A percentile compares a stretch with the other conserved stretches of the same genome.
Evolutionary conservation across 23 red algal species (phyloP).

Genomic region (Agarophyton chilense): DNA sequence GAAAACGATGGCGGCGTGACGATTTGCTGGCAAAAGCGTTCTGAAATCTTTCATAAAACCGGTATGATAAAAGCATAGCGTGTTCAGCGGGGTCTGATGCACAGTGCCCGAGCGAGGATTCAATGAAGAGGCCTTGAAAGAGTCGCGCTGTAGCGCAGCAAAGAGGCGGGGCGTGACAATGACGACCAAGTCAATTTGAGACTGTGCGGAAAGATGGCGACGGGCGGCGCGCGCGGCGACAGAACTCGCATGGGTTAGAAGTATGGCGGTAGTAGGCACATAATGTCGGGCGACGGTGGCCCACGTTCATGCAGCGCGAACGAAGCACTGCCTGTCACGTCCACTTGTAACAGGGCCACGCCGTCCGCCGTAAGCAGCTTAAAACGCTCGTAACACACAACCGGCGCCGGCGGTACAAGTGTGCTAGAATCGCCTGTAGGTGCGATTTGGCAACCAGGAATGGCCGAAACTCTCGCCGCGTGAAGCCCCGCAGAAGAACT

Average conservation of each 20-base stretch:
- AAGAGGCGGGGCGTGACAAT: slow-evolving; percentile 70
- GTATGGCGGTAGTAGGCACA: background rate
- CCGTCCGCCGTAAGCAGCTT: slow-evolving; percentile 44
- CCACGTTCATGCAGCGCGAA: background rate
- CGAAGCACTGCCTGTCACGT: slow-evolving; percentile 44
- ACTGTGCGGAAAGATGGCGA: slow-evolving; percentile 81
- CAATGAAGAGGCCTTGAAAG: slow-evolving; percentile 70
- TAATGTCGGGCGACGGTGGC: background rate
- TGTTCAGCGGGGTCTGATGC: slow-evolving; percentile 29
- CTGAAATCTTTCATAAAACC: slow-evolving; percentile 84
- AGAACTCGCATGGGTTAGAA: background rate
- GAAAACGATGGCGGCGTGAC: slow-evolving; percentile 19
- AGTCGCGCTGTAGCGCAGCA: slow-evolving; percentile 26
- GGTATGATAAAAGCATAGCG: slow-evolving; percentile 80
- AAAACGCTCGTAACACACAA: slow-evolving; percentile 9
- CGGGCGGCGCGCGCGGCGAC: background rate
- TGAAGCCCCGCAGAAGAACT: background rate
- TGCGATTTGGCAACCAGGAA: slow-evolving; percentile 67
- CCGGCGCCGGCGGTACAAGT: slow-evolving; percentile 53
- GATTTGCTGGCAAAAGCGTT: slow-evolving; percentile 48
- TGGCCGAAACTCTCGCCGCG: slow-evolving; percentile 19
- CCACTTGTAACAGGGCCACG: slow-evolving; percentile 66
- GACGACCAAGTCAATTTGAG: slow-evolving; percentile 68
- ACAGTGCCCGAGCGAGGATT: slow-evolving; percentile 83
- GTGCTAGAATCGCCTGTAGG: slow-evolving; percentile 75